Base-by-base conservation (phyloP, 2,329 filamentous ascomycete genomes). In the Albophoma yamanashiensis region DNA sequence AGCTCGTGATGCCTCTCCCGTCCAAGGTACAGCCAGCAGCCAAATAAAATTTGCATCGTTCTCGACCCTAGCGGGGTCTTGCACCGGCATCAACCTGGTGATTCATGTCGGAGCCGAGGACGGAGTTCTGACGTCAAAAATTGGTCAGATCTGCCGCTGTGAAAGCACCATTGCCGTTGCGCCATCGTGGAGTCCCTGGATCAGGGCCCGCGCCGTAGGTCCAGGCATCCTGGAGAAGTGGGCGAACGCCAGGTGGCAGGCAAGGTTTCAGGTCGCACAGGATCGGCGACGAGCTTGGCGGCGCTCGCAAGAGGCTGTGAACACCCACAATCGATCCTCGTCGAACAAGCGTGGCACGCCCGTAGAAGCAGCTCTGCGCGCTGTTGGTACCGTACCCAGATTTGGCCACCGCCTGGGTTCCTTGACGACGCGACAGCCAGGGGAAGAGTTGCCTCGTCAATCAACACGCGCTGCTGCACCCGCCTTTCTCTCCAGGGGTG, bases 231-330 rank as follows among this genome's bases (percentile, higher is more conserved):
- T 52, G 50, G 50, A 53, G 50, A 36, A 53, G 50, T 53, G 31
- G 50, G 31, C 50, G 31, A 36, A n/a, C 56, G 40, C 56, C 40
- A 50, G 56, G 56, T 58, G 56, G 42, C 42, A 50, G 56, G 31
- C 40, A 58, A 58, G 56, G 56, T 58, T 58, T 58, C 56, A 58
- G 56, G 56, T 45, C 31, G 20, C 6, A 47, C 50, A 36, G 50
- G 31, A 53, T 53, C 31, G 50, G 8, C 56, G 17, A n/a, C 40
- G n/a, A 14, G 27, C 56, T 42, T 34, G 38, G 22, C 55, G 38
- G 42, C 36, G 36, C 36, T 38, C 36, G 36, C 15, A 8, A 34
- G 39, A 27, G 38, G 14, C 39, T 40, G 34, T 22, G 12, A 42
- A 43, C 20, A 31, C 40, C 40, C 38, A 27, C 22, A 20, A 12